phyloP scores from a whole-genome alignment of 2,329 filamentous ascomycete genomes.

The Fusarium sterilihyphosum region DNA sequence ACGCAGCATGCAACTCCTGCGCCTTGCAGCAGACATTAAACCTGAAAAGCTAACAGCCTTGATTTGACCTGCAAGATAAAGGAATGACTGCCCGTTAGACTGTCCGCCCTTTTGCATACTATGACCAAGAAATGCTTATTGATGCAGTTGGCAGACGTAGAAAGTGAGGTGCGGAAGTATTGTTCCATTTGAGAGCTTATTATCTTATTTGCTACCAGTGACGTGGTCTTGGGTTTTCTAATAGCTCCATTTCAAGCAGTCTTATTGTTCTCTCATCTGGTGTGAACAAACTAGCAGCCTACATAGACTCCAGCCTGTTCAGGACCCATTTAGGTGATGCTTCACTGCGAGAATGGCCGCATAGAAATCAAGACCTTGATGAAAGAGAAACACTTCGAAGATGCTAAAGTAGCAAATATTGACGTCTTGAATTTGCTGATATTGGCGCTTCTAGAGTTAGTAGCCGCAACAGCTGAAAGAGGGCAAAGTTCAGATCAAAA shows the following conservation, averaged over 20 bases:
- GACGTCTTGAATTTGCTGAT: fast-evolving
- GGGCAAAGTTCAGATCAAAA: not conserved
- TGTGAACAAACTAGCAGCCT: not conserved
- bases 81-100: fast-evolving
- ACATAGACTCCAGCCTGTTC: not conserved
- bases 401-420: fast-evolving
- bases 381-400: fast-evolving
- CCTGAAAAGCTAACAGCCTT: not conserved
- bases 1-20: not conserved
- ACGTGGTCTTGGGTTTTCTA: fast-evolving
- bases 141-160: fast-evolving
- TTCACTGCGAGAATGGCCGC: fast-evolving
- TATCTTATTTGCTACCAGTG: not conserved
- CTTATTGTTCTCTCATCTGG: not conserved
- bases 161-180: fast-evolving
- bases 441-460: fast-evolving
- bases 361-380: fast-evolving
- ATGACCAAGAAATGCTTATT: not conserved
- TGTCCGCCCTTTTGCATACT: fast-evolving
- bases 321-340: fast-evolving
- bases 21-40: no score
- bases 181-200: no score
- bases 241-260: not conserved
- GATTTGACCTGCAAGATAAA: no score
- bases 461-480: not conserved